Evolutionary conservation across 805 yeast genomes (phyloP), one percentile per base, ranked within the genome.

Genomic region (Candida parachauliodes): DNA sequence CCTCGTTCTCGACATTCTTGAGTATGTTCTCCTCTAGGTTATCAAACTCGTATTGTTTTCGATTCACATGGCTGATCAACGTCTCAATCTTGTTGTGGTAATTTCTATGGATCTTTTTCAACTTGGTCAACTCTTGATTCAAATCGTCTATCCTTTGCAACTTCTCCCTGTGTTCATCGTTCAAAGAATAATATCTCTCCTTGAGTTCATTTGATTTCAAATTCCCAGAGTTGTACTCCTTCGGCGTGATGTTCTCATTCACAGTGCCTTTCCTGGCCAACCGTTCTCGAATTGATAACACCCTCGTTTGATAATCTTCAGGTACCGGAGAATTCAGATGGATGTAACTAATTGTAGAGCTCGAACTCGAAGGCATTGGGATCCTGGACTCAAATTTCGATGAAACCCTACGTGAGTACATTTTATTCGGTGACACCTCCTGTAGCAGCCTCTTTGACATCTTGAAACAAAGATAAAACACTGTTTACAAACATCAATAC

Each of bases 1-100:
- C 70, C 38, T 50, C 46, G 34, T 51, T 54, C 14, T 44, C 46
- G 1, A 59, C 68, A 23, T 55, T 54, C 8, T 53, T 48, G 41
- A 58, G 57, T 12, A 62, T 48, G 2, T n/a, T 23, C 9, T 19
- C 33, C 27, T 41, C 44, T 10, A 20, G 22, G 28, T 26, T 14
- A 10, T 30, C 26, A 22, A 30, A n/a, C 20, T 18, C 10, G 26
- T 16, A 27, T 5, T 18, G 21, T 15, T 29, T 5, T n/a, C 15
- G 17, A 15, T 27, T 20, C 5, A 28, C 16, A 16, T 41, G 22
- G 17, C 26, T 19, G 6, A 19, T 21, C 11, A 32, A 3, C 18
- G 22, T 28, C 1, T 41, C 44, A 20, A 37, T 23, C 17, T 23
- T 28, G 14, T 12, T n/a, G 21, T 32, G 28, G 14, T 22, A 37